Evolutionary conservation across 306 rosid species (phyloP), one percentile per base, ranked within the genome.

Genomic region (Begonia peltatifolia): DNA sequence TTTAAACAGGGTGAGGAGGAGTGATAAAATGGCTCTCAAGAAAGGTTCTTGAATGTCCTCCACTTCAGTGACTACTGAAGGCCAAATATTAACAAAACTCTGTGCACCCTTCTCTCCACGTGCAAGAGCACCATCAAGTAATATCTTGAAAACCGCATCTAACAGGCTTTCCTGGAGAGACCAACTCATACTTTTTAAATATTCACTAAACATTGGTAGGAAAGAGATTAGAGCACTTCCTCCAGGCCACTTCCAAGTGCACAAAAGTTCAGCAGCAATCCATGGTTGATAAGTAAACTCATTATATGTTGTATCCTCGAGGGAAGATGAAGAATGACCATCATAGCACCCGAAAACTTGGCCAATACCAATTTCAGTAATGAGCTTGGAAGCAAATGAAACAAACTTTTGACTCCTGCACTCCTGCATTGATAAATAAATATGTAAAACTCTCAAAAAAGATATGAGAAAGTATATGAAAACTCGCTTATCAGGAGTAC

Each of bases 181-280:
- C 54, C 11, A 46, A 72, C 48, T 59, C 54, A 55, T 64, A 58
- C 64, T 58, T 74, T 75, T 77, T 15, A 74, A 84, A 74, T 68
- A 85, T 41, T 76, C 79, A 71, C 72, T 44, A 52, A 90, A 59
- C 55, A 59, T 68, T 57, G 97, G 92, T 61, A 85, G 84, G 92
- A 90, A 78, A 61, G 94, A 80, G 56, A 68, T 74, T 41, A 68
- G 13, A 20, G 85, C 97, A 80, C 76, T 65, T 70, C 77, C 78
- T 56, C 84, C 94, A 14, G 90, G 87, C 97, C 97, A 90, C 63
- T 72, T 80, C 97, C 97, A 90, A 8, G 97, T 80, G 79, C 97
- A 90, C 55, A 90, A 65, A 42, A 90, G 74, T 79, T 90, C 97
- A 64, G 94, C 85, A 71, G 82, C 94, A 62, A 90, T 76, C 87